Evolutionary conservation across 768 basidiomycete species (phyloP).

Genomic region (Mrakia gelida): DNA sequence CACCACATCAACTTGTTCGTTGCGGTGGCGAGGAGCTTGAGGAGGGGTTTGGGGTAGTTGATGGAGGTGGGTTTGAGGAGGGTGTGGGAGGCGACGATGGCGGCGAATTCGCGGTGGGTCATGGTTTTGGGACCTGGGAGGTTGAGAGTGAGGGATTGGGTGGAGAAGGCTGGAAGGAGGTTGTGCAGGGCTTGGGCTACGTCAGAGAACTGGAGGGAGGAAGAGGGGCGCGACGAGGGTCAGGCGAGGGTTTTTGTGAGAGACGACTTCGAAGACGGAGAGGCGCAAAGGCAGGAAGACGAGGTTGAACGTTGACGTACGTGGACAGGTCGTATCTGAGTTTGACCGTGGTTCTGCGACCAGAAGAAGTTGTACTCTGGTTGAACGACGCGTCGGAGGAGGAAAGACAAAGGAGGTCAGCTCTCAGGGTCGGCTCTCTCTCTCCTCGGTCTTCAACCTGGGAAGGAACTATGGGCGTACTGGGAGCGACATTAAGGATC

Average conservation of each 20-base stretch:
- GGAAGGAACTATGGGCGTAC: background rate
- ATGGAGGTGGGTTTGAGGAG: slow-evolving; percentile 74
- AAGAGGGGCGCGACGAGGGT: too few species aligned
- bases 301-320: too few species aligned
- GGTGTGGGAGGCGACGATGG: slow-evolving; percentile 44
- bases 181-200: slow-evolving; percentile 88
- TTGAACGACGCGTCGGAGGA: background rate
- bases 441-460: background rate
- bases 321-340: slow-evolving; percentile 85
- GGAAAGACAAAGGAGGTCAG: background rate
- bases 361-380: slow-evolving; percentile 90
- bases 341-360: slow-evolving; percentile 84
- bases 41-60: slow-evolving; percentile 68
- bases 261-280: background rate
- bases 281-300: too few species aligned
- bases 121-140: slow-evolving; percentile 86
- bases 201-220: slow-evolving; percentile 66
- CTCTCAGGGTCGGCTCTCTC: background rate
- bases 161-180: slow-evolving; percentile 42
- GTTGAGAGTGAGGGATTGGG: slow-evolving; percentile 56
- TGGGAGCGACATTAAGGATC: slow-evolving; percentile 31
- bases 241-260: background rate
- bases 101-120: slow-evolving; percentile 59
- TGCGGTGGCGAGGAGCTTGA: slow-evolving; percentile 58
- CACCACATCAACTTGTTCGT: slow-evolving; percentile 75